Percentiles rank a stretch among this genome's conserved stretches.
Conservation (phyloP, 1,139 yeast genomes). For the Suhomyces atakaporum region DNA sequence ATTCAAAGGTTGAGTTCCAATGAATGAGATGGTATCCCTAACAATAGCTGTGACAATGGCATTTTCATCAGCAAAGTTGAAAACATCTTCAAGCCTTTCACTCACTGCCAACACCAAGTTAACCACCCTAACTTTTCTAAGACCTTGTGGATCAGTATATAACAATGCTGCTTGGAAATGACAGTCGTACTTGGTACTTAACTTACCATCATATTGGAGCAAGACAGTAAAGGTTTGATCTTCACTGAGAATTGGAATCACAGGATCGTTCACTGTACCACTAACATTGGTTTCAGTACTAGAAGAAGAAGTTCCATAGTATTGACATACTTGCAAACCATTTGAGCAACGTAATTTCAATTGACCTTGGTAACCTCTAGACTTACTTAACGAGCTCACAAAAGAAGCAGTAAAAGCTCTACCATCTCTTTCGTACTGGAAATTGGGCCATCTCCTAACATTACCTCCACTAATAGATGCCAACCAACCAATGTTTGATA, state of each 20-base stretch:
- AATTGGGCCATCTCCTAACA: conserved; percentile 65
- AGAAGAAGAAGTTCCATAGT: conserved; percentile 57
- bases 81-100: conserved; percentile 69
- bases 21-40: conserved; percentile 64
- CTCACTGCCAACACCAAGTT: conserved; percentile 83
- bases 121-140: conserved; percentile 79
- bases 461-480: conserved; percentile 74
- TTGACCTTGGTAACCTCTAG: conserved; percentile 76
- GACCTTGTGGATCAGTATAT: conserved; percentile 77
- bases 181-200: conserved; percentile 72
- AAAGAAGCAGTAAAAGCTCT: conserved; percentile 63
- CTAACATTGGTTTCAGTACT: conserved; percentile 29
- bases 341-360: conserved; percentile 84
- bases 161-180: conserved; percentile 91
- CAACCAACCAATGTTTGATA: conserved; percentile 72
- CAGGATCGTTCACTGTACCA: conserved; percentile 56
- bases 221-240: conserved; percentile 73
- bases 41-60: conserved; percentile 71
- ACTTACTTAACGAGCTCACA: conserved; percentile 44
- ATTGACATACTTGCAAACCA: conserved; percentile 82
- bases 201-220: conserved; percentile 74
- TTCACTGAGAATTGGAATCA: conserved; percentile 63
- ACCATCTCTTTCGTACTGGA: conserved; percentile 71
- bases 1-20: conserved; percentile 60
- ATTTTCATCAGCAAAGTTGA: conserved; percentile 84